Conservation (phyloP, 148 eudicot species). For the Simmondsia chinensis region DNA sequence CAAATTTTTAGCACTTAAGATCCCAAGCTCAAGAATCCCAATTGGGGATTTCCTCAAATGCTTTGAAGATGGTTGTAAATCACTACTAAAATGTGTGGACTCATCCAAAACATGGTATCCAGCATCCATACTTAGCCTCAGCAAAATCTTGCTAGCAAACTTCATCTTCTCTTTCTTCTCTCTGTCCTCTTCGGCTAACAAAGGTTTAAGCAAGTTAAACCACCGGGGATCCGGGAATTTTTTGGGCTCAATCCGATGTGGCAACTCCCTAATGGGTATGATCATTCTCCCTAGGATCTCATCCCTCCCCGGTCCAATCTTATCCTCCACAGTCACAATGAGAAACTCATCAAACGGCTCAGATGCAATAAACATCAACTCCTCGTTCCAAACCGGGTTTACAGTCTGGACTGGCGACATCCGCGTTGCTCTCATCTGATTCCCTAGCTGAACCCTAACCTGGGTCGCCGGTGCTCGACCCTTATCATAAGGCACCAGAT, state of each 20-base stretch:
- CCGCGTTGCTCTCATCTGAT: slow-evolving; percentile 43
- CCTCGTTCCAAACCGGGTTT: slow-evolving; percentile 83
- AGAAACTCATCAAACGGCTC: slow-evolving; percentile 88
- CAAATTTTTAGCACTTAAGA: slow-evolving; percentile 66
- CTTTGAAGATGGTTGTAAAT: slow-evolving; percentile 84
- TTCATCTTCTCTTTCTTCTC: slow-evolving; percentile 57
- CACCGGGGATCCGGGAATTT: slow-evolving; percentile 67
- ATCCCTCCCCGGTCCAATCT: slow-evolving; percentile 61
- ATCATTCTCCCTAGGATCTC: slow-evolving; percentile 54
- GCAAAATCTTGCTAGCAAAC: slow-evolving; percentile 69
- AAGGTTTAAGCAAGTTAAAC: slow-evolving; percentile 52
- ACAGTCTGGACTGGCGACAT: slow-evolving; percentile 25
- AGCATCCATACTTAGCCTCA: slow-evolving; percentile 57
- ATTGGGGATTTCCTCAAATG: slow-evolving; percentile 55
- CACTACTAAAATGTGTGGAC: slow-evolving; percentile 87
- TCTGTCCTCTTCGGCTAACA: slow-evolving; percentile 35
- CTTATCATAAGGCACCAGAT: slow-evolving; percentile 56
- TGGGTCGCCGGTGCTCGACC: slow-evolving; percentile 27
- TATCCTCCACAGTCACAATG: slow-evolving; percentile 45
- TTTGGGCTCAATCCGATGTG: slow-evolving; percentile 43
- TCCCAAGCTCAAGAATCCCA: slow-evolving; percentile 80
- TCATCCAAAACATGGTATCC: slow-evolving; percentile 96
- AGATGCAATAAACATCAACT: slow-evolving; percentile 78
- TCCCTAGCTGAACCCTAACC: slow-evolving; percentile 53
- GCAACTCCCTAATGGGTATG: slow-evolving; percentile 55